Evolutionary conservation across 345 rosid species (phyloP).

Genomic region (Gossypium herbaceum): DNA sequence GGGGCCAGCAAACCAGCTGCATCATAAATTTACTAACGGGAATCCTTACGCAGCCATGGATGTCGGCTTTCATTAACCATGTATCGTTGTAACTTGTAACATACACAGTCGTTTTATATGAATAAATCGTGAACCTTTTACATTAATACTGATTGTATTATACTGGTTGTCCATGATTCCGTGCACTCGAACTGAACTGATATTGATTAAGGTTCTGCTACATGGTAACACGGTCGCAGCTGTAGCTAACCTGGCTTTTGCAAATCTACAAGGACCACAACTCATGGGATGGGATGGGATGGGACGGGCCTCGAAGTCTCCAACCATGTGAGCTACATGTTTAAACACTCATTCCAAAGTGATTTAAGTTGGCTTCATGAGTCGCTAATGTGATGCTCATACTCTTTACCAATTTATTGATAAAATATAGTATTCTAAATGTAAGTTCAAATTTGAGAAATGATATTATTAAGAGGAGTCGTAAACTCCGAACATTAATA

Average conservation of each 20-base stretch:
- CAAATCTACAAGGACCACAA: background rate
- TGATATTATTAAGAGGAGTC: too few relatives aligned
- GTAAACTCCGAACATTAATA: too few relatives aligned
- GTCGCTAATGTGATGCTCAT: background rate
- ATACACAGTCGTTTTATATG: background rate
- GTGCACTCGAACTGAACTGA: background rate
- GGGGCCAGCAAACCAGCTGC: constrained; percentile 31
- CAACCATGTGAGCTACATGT: constrained; percentile 2
- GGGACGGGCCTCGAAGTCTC: background rate
- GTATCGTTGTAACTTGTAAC: background rate
- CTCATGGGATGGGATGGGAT: background rate
- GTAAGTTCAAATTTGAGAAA: too few relatives aligned
- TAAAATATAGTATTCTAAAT: background rate
- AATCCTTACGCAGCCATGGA: background rate
- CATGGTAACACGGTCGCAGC: too few relatives aligned
- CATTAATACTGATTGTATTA: background rate
- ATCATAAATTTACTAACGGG: constrained; percentile 17
- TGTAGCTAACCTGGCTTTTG: too few relatives aligned
- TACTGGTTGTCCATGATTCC: background rate
- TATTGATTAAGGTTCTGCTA: too few relatives aligned
- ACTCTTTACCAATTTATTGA: background rate
- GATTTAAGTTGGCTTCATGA: background rate
- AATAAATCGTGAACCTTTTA: background rate
- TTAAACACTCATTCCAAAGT: background rate
- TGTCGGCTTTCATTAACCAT: background rate